phyloP scores from a whole-genome alignment of 768 basidiomycete genomes.

The Sistotremastrum niveocremeum region DNA sequence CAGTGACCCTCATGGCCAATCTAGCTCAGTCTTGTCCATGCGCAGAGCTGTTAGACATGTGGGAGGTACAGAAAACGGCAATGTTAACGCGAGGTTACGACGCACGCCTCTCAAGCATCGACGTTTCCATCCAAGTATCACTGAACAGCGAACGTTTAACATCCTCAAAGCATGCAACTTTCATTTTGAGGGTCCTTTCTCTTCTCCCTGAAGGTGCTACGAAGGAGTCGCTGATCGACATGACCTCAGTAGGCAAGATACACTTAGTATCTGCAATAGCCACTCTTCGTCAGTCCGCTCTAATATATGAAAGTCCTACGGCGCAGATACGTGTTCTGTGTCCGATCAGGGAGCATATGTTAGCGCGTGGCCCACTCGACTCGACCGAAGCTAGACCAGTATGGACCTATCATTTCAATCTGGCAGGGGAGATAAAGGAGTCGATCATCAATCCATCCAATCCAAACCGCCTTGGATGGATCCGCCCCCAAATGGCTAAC shows the following conservation, averaged over 20 bases:
- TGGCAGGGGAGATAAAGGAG: background rate
- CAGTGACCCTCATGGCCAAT: slow-evolving; percentile 23
- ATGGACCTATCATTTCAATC: slow-evolving; percentile 9
- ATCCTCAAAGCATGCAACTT: slow-evolving; percentile 9
- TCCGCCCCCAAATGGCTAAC: too few species aligned
- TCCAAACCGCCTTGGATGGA: too few species aligned
- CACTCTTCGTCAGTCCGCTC: slow-evolving; percentile 8
- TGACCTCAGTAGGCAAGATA: too few species aligned
- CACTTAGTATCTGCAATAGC: background rate
- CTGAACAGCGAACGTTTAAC: slow-evolving; percentile 18
- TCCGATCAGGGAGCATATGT: slow-evolving; percentile 11
- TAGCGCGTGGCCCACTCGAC: slow-evolving; percentile 8
- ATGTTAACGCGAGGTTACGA: slow-evolving; percentile 8
- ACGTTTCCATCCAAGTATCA: slow-evolving; percentile 19
- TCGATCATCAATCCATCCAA: too few species aligned
- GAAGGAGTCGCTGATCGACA: background rate
- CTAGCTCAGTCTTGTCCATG: slow-evolving; percentile 6
- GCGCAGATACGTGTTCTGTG: slow-evolving; percentile 11
- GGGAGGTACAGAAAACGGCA: slow-evolving; percentile 9
- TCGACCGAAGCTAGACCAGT: slow-evolving; percentile 5
- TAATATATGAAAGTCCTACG: slow-evolving; percentile 8
- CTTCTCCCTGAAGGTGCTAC: slow-evolving; percentile 19
- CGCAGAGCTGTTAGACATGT: slow-evolving; percentile 8
- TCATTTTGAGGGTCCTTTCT: slow-evolving; percentile 16
- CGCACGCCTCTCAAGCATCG: slow-evolving; percentile 16